Base-by-base conservation (phyloP, 768 basidiomycete species). In the Collybiopsis luxurians region DNA sequence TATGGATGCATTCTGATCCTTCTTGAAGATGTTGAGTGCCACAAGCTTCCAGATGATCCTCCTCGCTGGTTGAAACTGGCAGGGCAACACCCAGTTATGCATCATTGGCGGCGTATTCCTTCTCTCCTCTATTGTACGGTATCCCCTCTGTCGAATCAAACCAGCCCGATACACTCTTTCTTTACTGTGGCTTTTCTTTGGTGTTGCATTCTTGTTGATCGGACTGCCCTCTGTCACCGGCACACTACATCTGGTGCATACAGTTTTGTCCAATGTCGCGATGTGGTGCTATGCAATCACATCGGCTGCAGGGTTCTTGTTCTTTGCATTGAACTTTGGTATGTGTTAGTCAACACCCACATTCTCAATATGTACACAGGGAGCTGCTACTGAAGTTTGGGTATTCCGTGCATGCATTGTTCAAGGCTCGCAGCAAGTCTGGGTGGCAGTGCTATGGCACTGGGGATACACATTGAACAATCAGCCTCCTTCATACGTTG, bases 11-110 rank as follows among this genome's bases (percentile, higher is more conserved):
- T n/a, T n/a, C n/a, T n/a, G n/a, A 53, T 30, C 34, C 17, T 23
- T 30, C 12, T 54, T 46, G 7, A 62, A 89, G 83, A 92, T 94
- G 89, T 72, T 94, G 60, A 86, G 87, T 56, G 92, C 92, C 2
- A 93, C 92, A 28, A 95, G 93, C 66, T 97, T 95, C 83, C 95
- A 97, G 72, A 90, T 96, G 66, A 95, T 93, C 17, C 74, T 97
- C 34, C 79, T 96, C n/a, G 88, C 90, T 19, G 95, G 95, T 52
- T 84, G 87, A 64, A 94, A 92, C 62, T 92, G 85, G 73, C 85
- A 92, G 68, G 80, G 85, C 60, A 78, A 89, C 62, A 59, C 91
- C 24, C 90, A 94, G 64, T 80, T 95, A 9, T 97, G 95, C 66
- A 91, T 96, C 47, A 83, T 97, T n/a, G 89, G 92, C 39, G 85